Evolutionary conservation across 139 green algal genomes (phyloP).

Genomic region (Chlorella sp.): DNA sequence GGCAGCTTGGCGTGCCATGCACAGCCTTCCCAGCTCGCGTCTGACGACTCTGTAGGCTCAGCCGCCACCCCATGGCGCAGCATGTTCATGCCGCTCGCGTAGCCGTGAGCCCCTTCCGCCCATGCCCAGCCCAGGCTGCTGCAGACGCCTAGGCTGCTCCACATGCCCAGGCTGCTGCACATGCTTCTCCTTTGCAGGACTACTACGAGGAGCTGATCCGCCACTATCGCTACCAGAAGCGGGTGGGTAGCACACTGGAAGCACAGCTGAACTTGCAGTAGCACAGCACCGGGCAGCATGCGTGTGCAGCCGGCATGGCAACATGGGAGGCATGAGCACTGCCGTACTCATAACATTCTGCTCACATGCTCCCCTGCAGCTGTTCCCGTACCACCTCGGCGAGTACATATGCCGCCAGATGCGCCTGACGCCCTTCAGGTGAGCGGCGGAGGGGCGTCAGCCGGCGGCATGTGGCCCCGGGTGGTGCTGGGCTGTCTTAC

Average conservation of each 20-base stretch:
- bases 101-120: no score
- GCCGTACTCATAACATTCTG: neutral
- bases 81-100: no score
- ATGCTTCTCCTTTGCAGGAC: constrained; percentile 41
- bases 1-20: neutral
- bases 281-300: no score
- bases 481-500: no score
- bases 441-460: no score
- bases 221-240: constrained; percentile 68
- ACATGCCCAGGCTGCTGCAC: no score
- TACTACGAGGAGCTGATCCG: constrained; percentile 93
- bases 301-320: neutral
- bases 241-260: constrained; percentile 55
- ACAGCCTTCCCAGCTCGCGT: neutral
- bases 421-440: constrained; percentile 81
- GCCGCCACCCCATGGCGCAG: no score
- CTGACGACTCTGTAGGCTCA: constrained; percentile 20
- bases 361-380: constrained; percentile 2
- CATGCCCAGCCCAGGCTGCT: no score
- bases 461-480: no score
- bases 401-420: constrained; percentile 86
- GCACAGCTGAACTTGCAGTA: no score
- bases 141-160: no score
- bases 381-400: constrained; percentile 92
- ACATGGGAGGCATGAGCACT: neutral